phyloP scores from a whole-genome alignment of 331 rosid species.

The Acacia concinna region DNA sequence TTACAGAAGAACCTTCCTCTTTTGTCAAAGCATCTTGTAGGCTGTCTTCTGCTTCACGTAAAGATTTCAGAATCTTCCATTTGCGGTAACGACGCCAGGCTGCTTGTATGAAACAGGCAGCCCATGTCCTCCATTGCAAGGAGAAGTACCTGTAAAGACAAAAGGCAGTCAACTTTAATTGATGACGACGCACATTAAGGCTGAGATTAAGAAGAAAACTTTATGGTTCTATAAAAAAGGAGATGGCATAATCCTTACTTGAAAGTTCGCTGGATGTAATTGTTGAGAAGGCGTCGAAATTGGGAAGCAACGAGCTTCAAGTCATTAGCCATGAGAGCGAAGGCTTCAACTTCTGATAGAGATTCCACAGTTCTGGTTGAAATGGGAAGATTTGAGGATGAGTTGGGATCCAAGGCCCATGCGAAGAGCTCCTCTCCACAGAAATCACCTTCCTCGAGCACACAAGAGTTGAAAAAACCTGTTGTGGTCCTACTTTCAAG shows the following conservation, averaged over 20 bases:
- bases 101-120: constrained; percentile 60
- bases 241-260: constrained; percentile 40
- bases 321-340: constrained; percentile 72
- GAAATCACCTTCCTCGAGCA: constrained; percentile 65
- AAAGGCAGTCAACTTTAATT: not conserved
- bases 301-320: constrained; percentile 69
- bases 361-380: constrained; percentile 74
- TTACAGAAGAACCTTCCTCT: constrained; percentile 45
- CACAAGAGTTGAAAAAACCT: constrained; percentile 51
- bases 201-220: not conserved
- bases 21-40: constrained; percentile 59
- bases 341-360: constrained; percentile 75
- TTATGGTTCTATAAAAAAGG: not conserved
- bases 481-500: constrained; percentile 49
- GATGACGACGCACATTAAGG: not conserved
- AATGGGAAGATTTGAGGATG: constrained; percentile 60
- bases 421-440: constrained; percentile 86
- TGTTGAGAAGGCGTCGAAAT: constrained; percentile 54
- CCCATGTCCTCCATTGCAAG: constrained; percentile 79
- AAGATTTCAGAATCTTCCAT: constrained; percentile 54
- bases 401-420: constrained; percentile 77
- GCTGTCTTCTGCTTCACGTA: constrained; percentile 50
- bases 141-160: constrained; percentile 63
- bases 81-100: constrained; percentile 66
- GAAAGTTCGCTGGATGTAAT: constrained; percentile 60